Conservation (phyloP, 1,284 basidiomycete genomes). For the Trichosporon sp. region DNA sequence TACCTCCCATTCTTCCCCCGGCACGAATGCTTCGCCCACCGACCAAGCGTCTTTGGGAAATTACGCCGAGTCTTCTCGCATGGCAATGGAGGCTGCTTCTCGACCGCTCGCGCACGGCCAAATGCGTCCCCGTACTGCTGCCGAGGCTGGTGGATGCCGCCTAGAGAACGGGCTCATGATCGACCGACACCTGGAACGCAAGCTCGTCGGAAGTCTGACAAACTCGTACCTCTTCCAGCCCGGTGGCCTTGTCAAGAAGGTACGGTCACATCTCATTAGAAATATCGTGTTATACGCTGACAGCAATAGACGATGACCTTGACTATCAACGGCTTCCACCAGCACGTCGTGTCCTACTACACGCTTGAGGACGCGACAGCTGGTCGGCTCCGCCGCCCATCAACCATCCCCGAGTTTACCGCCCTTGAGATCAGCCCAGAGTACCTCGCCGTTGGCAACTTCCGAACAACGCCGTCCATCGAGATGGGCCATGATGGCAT, state of each 20-base stretch:
- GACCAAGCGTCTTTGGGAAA: background rate
- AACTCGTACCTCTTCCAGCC: constrained; percentile 86
- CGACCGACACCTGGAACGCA: constrained; percentile 55
- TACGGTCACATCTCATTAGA: constrained; percentile 34
- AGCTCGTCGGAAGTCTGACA: constrained; percentile 78
- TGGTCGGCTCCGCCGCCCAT: constrained; percentile 79
- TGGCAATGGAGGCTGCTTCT: constrained; percentile 14
- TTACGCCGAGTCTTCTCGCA: constrained; percentile 19
- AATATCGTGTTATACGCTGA: no score
- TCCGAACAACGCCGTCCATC: constrained; percentile 80
- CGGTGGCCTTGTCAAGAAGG: constrained; percentile 93
- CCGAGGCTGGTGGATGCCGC: constrained; percentile 20
- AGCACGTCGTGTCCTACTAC: constrained; percentile 96
- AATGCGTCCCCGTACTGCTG: constrained; percentile 18
- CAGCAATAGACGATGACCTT: constrained; percentile 76
- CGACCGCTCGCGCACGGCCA: constrained; percentile 18
- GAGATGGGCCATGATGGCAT: constrained; percentile 75
- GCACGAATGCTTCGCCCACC: constrained; percentile 9
- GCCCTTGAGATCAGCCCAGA: constrained; percentile 79
- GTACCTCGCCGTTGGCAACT: constrained; percentile 84
- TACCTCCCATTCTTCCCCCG: constrained; percentile 16
- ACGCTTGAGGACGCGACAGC: constrained; percentile 83
- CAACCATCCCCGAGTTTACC: constrained; percentile 79
- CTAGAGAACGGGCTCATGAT: constrained; percentile 21
- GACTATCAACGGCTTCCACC: constrained; percentile 73